Evolutionary conservation across 345 rosid species (phyloP), one percentile per base, ranked within the genome.

Genomic region (Sapria himalayana): DNA sequence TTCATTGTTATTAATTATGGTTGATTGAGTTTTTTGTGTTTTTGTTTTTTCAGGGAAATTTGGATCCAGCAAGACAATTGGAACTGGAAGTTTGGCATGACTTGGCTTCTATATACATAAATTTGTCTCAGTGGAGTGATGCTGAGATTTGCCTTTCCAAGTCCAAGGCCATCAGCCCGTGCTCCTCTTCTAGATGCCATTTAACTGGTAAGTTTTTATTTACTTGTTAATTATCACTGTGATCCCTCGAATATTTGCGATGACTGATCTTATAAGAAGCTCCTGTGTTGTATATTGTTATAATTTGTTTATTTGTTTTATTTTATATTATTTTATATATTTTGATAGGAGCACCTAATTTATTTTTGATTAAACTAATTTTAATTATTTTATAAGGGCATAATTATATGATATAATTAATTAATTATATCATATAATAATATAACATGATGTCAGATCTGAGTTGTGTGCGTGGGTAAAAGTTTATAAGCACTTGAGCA

Each of bases 1-100:
- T n/a, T n/a, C n/a, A n/a, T n/a, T n/a, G n/a, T n/a, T n/a, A n/a
- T n/a, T n/a, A n/a, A n/a, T n/a, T n/a, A n/a, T n/a, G n/a, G n/a
- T n/a, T n/a, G n/a, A n/a, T n/a, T n/a, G n/a, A n/a, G n/a, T n/a
- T n/a, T n/a, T n/a, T n/a, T n/a, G n/a, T n/a, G n/a, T n/a, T n/a
- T n/a, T n/a, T n/a, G n/a, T 35, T 42, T 27, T 62, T 45, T 19
- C 64, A 74, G 85, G 57, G 51, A 39, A 40, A 29, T 41, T 59
- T 43, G 50, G 61, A 64, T 22, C 56, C 22, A 6, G 29, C 52
- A 18, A 64, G 60, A 51, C 59, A 45, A 54, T 56, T 81, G 64
- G 81, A 77, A 63, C 51, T 59, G 48, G 76, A 73, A 31, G 66
- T 73, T 35, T 81, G 91, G 94, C 81, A 77, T 41, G 94, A 77